Evolutionary conservation across 441 rosid species (phyloP).

Genomic region (Syzygium malaccense): DNA sequence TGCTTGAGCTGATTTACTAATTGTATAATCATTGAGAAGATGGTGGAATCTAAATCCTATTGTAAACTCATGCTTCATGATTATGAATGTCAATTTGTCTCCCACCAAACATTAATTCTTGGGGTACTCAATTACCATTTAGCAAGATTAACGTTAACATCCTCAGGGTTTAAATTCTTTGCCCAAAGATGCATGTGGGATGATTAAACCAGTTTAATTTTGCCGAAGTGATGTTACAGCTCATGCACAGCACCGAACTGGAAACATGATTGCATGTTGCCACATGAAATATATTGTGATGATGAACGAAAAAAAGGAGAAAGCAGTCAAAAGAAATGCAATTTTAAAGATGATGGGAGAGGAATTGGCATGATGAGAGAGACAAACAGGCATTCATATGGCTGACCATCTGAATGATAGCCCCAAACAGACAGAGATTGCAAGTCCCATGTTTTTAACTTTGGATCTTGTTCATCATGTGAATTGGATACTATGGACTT

Average conservation of each 20-base stretch:
- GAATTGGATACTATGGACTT: constrained; percentile 27
- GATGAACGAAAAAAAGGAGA: constrained; percentile 1
- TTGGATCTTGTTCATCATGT: constrained; percentile 22
- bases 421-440: not conserved
- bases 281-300: not conserved
- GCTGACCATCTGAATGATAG: constrained; percentile 1
- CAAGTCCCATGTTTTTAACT: constrained; percentile 10
- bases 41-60: constrained; percentile 12
- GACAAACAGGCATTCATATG: constrained; percentile 8
- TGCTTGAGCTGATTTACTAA: not conserved
- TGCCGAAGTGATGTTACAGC: not conserved
- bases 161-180: not conserved
- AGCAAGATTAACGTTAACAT: not conserved
- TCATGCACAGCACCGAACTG: not conserved
- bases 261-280: not conserved
- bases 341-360: not conserved
- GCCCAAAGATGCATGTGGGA: not conserved
- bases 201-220: not conserved
- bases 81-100: constrained; percentile 23
- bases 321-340: constrained; percentile 19
- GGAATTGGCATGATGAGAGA: constrained; percentile 21
- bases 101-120: constrained; percentile 17
- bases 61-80: constrained; percentile 29
- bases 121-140: not conserved
- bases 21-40: not conserved